Evolutionary conservation across 208 protist species (phyloP).

Genomic region (Acanthamoeba culbertsoni): DNA sequence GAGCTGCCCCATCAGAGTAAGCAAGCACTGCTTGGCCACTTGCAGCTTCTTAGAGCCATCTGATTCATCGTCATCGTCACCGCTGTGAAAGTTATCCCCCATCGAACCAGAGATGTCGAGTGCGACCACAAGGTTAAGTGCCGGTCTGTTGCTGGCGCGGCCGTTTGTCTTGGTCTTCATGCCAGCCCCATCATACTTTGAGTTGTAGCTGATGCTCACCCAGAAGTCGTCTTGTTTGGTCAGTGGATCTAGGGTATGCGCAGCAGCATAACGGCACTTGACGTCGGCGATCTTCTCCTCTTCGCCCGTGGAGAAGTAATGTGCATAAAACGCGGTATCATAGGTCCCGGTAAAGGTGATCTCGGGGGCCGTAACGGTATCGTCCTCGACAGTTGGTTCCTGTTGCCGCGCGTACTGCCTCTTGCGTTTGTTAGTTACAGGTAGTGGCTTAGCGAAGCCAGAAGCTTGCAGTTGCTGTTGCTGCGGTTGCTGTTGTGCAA

Average conservation of each 20-base stretch:
- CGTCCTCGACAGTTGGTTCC: background rate
- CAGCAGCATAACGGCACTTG: background rate
- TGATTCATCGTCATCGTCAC: background rate
- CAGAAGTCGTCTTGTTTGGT: background rate
- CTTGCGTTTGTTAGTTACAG: background rate
- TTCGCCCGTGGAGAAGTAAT: conserved; percentile 17
- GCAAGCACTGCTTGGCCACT: conserved; percentile 47
- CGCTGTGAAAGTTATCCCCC: background rate
- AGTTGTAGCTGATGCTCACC: conserved; percentile 48
- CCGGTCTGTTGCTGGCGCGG: conserved; percentile 5
- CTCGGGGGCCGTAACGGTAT: background rate
- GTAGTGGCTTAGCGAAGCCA: background rate
- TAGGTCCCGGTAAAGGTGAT: conserved; percentile 43
- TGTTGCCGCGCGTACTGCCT: background rate
- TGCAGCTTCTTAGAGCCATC: background rate
- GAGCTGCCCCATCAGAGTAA: background rate
- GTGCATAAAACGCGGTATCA: conserved; percentile 41
- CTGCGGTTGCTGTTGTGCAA: background rate
- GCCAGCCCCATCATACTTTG: conserved; percentile 29
- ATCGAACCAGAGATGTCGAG: conserved; percentile 45
- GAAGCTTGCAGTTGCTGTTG: background rate
- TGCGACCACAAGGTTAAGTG: conserved; percentile 40
- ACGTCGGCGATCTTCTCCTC: background rate
- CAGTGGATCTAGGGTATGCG: conserved; percentile 26
- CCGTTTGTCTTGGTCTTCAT: background rate